A percentile compares a stretch with the other conserved stretches of the same genome.
Evolutionary conservation across 495 filamentous ascomycete genomes (phyloP).

Genomic region (Penicillium roqueforti): DNA sequence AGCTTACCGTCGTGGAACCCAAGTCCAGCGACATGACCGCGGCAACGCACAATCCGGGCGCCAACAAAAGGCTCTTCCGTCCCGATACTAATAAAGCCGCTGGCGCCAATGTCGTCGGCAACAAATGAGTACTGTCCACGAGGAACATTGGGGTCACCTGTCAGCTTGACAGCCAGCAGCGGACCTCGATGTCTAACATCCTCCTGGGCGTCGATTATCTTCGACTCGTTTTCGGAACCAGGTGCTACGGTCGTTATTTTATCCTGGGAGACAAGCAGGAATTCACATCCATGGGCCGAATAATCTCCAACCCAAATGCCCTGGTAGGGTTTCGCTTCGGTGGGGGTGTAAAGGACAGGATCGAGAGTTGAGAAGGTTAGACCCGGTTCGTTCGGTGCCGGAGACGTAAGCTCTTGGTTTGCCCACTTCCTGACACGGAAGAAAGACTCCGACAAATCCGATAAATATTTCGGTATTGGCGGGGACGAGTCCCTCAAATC

Average conservation of each 20-base stretch:
- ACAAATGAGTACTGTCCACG: slow-evolving; percentile 78
- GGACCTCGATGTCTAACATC: slow-evolving; percentile 44
- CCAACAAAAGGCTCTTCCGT: slow-evolving; percentile 67
- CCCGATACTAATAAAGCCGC: slow-evolving; percentile 57
- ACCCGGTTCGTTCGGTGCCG: slow-evolving; percentile 59
- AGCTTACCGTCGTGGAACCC: slow-evolving; percentile 65
- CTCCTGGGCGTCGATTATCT: neutral
- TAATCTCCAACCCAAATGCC: slow-evolving; percentile 95
- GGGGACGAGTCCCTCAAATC: slow-evolving; percentile 29
- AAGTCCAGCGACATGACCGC: slow-evolving; percentile 69
- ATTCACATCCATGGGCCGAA: slow-evolving; percentile 82
- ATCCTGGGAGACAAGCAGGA: slow-evolving; percentile 71
- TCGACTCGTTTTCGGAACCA: neutral
- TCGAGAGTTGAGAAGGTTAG: slow-evolving; percentile 75
- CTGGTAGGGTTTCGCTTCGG: slow-evolving; percentile 70
- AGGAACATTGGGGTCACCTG: slow-evolving; percentile 84
- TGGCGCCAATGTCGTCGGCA: slow-evolving; percentile 66
- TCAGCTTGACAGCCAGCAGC: slow-evolving; percentile 81
- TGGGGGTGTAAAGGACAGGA: slow-evolving; percentile 68
- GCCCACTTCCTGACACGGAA: slow-evolving; percentile 77
- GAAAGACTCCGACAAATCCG: slow-evolving; percentile 55
- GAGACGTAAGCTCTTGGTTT: slow-evolving; percentile 41
- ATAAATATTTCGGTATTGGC: slow-evolving; percentile 34
- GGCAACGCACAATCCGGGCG: slow-evolving; percentile 67
- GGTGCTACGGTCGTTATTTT: slow-evolving; percentile 28